Conservation (phyloP, 441 rosid species). For the Cnidoscolus chayamansa region DNA sequence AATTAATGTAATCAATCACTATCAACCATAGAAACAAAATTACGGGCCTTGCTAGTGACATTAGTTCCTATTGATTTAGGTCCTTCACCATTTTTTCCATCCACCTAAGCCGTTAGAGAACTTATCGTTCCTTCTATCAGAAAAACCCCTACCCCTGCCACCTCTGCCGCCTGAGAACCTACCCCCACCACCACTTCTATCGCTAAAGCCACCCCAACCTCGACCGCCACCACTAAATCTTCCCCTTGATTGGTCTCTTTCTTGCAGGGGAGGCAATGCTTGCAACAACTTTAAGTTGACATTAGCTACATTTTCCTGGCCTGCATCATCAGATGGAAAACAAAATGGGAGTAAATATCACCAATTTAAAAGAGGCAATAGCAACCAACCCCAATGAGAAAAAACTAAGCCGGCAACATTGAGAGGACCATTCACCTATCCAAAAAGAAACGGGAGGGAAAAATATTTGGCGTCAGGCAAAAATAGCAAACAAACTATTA, state of each 20-base stretch:
- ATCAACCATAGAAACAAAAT: not conserved
- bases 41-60: constrained; percentile 31
- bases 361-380: not conserved
- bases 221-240: constrained; percentile 50
- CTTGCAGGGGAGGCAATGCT: constrained; percentile 70
- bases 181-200: constrained; percentile 30
- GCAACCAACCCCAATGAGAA: not conserved
- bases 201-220: constrained; percentile 39
- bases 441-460: not conserved
- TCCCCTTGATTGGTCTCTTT: constrained; percentile 61
- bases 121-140: constrained; percentile 39
- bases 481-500: constrained; percentile 15
- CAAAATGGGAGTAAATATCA: not conserved
- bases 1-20: too few species aligned
- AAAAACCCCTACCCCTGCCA: constrained; percentile 46
- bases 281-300: constrained; percentile 63
- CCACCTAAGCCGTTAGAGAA: constrained; percentile 37
- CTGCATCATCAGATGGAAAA: constrained; percentile 30
- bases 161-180: constrained; percentile 46
- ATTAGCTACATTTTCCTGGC: constrained; percentile 59
- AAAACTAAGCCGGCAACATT: not conserved
- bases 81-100: constrained; percentile 39
- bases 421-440: not conserved
- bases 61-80: constrained; percentile 15
- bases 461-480: not conserved